Evolutionary conservation across 2,329 filamentous ascomycete genomes (phyloP), one percentile per base, ranked within the genome.

Genomic region (Trichocomaceae sp.): DNA sequence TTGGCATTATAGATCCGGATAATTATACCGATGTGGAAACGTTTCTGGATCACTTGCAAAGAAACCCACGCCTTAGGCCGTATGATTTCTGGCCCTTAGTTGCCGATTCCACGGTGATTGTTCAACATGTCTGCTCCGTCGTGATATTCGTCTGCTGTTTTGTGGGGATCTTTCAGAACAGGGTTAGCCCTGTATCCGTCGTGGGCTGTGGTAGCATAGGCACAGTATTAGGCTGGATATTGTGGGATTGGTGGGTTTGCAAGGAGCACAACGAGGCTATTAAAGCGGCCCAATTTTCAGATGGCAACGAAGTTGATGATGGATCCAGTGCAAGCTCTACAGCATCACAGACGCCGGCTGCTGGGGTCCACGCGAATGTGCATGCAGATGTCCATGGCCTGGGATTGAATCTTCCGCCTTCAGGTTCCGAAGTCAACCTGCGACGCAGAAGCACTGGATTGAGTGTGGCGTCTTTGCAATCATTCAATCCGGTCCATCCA

Each of bases 11-110:
- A 91, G 89, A 95, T 68, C 91, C 93, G n/a, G 93, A 99, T 71
- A 99, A 99, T 71, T 97, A 97, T 69, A 97, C 93, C 41, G 93
- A 99, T 69, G 90, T 93, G 68, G 88, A 89, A 57, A 97, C 93
- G 1, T 99, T 99, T 65, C 85, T 99, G 61, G 92, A 96, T 67
- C 90, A 95, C 64, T 83, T 99, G 17, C 92, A 99, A 71, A 84
- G 91, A 47, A 99, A 99, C 69, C 92, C 92, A 4, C 85, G 91
- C 41, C 81, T 97, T 51, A 87, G 93, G 61, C 92, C 92, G 0
- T 99, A 99, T 71, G 91, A 97, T 66, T 99, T 99, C 72, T 99
- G 93, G 92, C 90, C 91, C 8, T 79, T 99, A 33, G 90, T 97
- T 50, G 88, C 90, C 55, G 92, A 97, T 70, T 92, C 89, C 13